phyloP scores from a whole-genome alignment of 2,329 filamentous ascomycete genomes.

The Pseudogymnoascus sp. region DNA sequence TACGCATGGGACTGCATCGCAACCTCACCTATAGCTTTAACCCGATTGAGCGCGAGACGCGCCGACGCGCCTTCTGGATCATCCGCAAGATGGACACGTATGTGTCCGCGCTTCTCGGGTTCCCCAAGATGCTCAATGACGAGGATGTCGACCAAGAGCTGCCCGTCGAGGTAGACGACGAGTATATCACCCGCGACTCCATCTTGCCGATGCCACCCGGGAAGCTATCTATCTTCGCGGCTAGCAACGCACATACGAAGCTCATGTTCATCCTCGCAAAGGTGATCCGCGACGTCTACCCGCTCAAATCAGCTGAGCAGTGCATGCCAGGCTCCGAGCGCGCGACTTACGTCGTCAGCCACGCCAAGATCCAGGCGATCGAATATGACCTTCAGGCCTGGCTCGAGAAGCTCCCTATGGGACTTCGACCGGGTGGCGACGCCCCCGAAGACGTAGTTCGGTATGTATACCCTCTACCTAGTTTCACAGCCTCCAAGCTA shows the following conservation, averaged over 20 bases:
- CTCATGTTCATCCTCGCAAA: constrained; percentile 56
- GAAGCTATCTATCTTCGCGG: constrained; percentile 50
- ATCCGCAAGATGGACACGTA: constrained; percentile 64
- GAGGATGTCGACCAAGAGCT: constrained; percentile 61
- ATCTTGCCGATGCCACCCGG: constrained; percentile 47
- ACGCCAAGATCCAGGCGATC: constrained; percentile 53
- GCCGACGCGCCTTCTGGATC: constrained; percentile 58
- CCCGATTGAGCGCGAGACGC: constrained; percentile 53
- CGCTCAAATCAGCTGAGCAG: constrained; percentile 47
- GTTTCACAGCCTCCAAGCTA: background rate
- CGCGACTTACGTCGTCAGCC: constrained; percentile 54
- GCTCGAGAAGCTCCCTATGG: constrained; percentile 60
- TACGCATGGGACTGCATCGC: constrained; percentile 71
- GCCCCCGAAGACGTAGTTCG: constrained; percentile 65
- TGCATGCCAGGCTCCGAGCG: constrained; percentile 32
- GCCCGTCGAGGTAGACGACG: constrained; percentile 57
- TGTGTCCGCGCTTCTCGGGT: constrained; percentile 57
- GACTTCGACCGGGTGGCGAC: constrained; percentile 71
- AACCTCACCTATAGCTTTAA: constrained; percentile 55
- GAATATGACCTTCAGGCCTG: constrained; percentile 55
- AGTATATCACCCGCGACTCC: constrained; percentile 52
- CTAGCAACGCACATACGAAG: constrained; percentile 56
- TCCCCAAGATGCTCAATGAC: constrained; percentile 52
- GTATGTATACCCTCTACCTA: constrained; percentile 39
- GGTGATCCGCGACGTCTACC: constrained; percentile 58